Evolutionary conservation across 2,329 filamentous ascomycete genomes (phyloP).

Genomic region (Apiospora rasikravindrae): DNA sequence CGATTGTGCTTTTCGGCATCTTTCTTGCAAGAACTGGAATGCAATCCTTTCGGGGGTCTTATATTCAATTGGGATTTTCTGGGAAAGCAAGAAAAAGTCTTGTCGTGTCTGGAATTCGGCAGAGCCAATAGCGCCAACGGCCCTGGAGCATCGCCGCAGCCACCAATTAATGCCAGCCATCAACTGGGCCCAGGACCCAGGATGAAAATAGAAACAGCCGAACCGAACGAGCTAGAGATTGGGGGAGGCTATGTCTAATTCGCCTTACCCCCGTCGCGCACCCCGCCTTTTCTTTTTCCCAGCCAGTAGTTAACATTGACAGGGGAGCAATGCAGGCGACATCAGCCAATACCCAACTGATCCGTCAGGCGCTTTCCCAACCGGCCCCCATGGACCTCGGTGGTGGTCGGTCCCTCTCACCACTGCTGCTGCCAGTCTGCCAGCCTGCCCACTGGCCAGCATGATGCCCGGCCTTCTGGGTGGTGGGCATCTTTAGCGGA

Average conservation of each 20-base stretch:
- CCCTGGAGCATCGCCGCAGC: neutral
- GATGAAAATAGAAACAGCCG: conserved; percentile 13
- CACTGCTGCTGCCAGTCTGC: neutral
- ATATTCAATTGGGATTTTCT: neutral
- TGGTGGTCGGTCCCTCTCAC: neutral
- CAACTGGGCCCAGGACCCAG: neutral
- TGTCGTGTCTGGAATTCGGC: neutral
- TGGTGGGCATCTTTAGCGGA: neutral
- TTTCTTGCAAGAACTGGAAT: neutral
- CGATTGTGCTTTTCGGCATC: neutral
- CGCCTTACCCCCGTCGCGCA: neutral
- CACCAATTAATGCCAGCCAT: neutral
- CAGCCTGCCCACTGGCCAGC: neutral
- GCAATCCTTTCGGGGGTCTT: neutral
- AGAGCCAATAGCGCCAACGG: conserved; percentile 7
- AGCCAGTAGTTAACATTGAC: neutral
- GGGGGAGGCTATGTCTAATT: conserved; percentile 13
- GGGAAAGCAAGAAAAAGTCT: neutral
- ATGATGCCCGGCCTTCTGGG: neutral
- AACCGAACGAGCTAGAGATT: neutral
- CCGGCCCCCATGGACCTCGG: neutral
- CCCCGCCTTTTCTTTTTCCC: neutral
- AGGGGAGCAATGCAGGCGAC: neutral
- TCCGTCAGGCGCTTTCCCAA: neutral
- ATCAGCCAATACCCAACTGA: neutral